Evolutionary conservation across 495 filamentous ascomycete species (phyloP), one percentile per base, ranked within the genome.

Genomic region (Cryomyces minteri): DNA sequence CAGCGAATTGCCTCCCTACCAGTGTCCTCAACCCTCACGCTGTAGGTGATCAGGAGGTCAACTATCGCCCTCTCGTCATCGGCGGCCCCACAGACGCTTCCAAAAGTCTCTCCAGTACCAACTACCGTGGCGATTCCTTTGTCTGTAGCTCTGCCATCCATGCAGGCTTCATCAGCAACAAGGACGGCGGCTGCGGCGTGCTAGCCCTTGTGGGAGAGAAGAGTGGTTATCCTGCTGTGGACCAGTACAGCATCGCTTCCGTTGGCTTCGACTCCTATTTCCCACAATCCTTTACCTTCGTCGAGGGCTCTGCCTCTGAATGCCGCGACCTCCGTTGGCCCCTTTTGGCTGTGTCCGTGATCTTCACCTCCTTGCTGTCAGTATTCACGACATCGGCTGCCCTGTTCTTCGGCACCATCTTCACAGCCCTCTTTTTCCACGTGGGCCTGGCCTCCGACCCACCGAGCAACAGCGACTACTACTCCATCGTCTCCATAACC

Each of bases 241-340:
- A 56, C 18, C 40, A 46, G 47, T 51, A 60, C 33, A 54, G 58
- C 30, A 63, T 66, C 32, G 44, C 25, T 4, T 62, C 58, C 42
- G 50, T 60, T 14, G 50, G 47, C 11, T 64, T 66, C 48, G 55
- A 63, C 47, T 59, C 55, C 18, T 63, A 62, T 51, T 66, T 66
- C 47, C 63, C 63, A 4, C 57, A 52, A 25, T 56, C 63, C 12
- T 66, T 63, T 48, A 41, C 50, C 28, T 66, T 66, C 49, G 57
- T 66, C 4, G 45, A 54, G 6, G 61, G 60, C 34, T 61, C 62
- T 10, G 40, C 50, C 8, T 55, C 60, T 5, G 45, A 53, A 37
- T 66, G 63, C 50, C 48, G 51, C 30, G 63, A 66, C 47, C 57
- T 66, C 5, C 62, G 63, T 10, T 66, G 63, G 63, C 63, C 63